Base-by-base conservation (phyloP, 1,284 basidiomycete species). In the Pseudozyma hubeiensis region DNA sequence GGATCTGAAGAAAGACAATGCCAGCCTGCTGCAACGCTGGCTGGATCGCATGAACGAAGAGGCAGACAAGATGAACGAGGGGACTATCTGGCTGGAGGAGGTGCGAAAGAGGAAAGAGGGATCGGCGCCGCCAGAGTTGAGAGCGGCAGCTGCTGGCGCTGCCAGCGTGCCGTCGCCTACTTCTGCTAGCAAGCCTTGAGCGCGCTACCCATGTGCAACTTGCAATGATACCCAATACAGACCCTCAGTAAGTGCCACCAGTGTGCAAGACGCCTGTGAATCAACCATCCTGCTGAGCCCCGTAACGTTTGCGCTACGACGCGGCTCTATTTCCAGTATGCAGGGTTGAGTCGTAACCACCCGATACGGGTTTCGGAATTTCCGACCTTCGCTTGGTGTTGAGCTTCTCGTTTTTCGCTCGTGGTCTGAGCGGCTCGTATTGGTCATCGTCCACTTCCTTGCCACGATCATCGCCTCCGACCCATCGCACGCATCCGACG, bases 41-140 rank as follows among this genome's bases (percentile, higher is more conserved):
- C 58, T 82, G 19, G 78, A 80, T 48, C 46, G 65, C 76, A 97
- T 97, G 87, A 93, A 97, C 81, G 87, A 89, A 14, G 94, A 95
- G 81, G 96, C 91, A 6, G 93, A 95, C 84, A 91, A 90, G 86
- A 93, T 99, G 92, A 98, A 99, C 86, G 92, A 93, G 77, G 79
- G 72, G 1, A 77, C 74, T 1, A 59, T 63, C 9, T 75, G 73
- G 73, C 40, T 75, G n/a, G 73, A 75, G 44, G 68, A 75, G 48
- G 64, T 71, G 30, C 50, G 73, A 14, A 75, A 63, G 53, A 50
- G 55, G 29, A 75, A 53, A n/a, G 48, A 63, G 48, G 59, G 60
- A 43, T 63, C 65, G 35, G 24, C 46, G 31, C 17, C 37, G 8
- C 41, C 62, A 4, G 50, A 46, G n/a, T 41, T 17, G 31, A 34